A percentile compares a stretch with the other conserved stretches of the same genome.
These are phyloP conservation scores for Thelonectria olida DNA, from an alignment of 2,329 filamentous ascomycete species.

Conservation along the genomic window DNA sequence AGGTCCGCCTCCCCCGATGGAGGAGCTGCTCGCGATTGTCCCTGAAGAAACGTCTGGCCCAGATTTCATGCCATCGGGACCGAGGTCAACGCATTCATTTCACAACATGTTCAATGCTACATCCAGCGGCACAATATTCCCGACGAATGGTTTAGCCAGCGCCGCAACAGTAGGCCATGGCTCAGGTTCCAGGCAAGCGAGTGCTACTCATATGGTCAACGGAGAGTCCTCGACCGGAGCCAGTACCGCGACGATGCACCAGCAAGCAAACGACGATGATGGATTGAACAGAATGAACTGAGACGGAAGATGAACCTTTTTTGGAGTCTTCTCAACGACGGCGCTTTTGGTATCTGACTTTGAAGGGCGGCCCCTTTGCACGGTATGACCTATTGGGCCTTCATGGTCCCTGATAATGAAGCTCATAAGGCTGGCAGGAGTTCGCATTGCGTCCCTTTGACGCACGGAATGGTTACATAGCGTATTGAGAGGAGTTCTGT, in stretches of 20 bases:
- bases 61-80: constrained; percentile 28
- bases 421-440: constrained; percentile 15
- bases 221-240: constrained; percentile 42
- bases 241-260: constrained; percentile 50
- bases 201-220: constrained; percentile 34
- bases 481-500: constrained; percentile 24
- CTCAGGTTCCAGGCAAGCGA: constrained; percentile 25
- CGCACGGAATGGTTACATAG: constrained; percentile 21
- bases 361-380: constrained; percentile 24
- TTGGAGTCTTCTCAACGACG: constrained; percentile 24
- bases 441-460: constrained; percentile 16
- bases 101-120: constrained; percentile 43
- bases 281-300: constrained; percentile 36
- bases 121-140: constrained; percentile 26
- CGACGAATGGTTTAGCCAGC: constrained; percentile 39
- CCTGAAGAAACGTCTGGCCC: constrained; percentile 14
- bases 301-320: constrained; percentile 8
- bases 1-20: not conserved
- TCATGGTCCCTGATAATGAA: constrained; percentile 3
- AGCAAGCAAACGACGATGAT: constrained; percentile 30
- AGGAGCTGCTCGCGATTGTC: constrained; percentile 14
- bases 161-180: constrained; percentile 40
- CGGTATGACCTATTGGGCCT: constrained; percentile 24
- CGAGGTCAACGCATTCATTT: constrained; percentile 31
- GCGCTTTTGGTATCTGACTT: constrained; percentile 26